Conservation (phyloP, 176 grass and related monocot genomes). For the Bolboschoenus planiculmis region DNA sequence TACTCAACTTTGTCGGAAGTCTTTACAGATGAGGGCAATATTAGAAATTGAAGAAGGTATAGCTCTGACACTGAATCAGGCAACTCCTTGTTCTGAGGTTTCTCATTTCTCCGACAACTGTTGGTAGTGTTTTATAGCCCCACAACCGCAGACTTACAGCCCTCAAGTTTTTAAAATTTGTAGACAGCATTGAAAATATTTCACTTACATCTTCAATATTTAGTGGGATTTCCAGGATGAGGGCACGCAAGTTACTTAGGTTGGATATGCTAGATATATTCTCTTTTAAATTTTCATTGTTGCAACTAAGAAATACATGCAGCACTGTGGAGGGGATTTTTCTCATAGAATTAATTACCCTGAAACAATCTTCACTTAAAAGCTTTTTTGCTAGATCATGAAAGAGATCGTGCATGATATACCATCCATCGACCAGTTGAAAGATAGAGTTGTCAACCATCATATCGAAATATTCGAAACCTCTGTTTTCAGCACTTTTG, state of each 20-base stretch:
- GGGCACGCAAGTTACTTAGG: not conserved
- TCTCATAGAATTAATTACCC: not conserved
- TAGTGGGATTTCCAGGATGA: not conserved
- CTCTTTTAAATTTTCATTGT: not conserved
- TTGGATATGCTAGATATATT: not conserved
- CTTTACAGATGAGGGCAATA: not conserved
- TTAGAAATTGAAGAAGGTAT: not conserved
- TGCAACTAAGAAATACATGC: not conserved
- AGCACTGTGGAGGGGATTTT: not conserved
- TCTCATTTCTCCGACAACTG: not conserved
- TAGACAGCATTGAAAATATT: not conserved
- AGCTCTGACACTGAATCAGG: slow-evolving; percentile 10
- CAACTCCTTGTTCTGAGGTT: not conserved
- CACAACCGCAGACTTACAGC: not conserved
- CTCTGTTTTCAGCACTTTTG: not conserved
- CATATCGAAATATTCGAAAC: not conserved
- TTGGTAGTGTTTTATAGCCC: not conserved
- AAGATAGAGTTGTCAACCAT: slow-evolving; percentile 10
- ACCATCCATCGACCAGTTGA: not conserved
- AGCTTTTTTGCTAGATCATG: slow-evolving; percentile 14
- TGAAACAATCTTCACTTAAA: not conserved
- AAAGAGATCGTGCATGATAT: not conserved
- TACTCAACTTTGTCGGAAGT: not conserved
- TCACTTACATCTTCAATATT: not conserved
- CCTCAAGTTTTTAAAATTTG: not conserved